Conservation (phyloP, 345 rosid species). For the Schrenkiella parvula region DNA sequence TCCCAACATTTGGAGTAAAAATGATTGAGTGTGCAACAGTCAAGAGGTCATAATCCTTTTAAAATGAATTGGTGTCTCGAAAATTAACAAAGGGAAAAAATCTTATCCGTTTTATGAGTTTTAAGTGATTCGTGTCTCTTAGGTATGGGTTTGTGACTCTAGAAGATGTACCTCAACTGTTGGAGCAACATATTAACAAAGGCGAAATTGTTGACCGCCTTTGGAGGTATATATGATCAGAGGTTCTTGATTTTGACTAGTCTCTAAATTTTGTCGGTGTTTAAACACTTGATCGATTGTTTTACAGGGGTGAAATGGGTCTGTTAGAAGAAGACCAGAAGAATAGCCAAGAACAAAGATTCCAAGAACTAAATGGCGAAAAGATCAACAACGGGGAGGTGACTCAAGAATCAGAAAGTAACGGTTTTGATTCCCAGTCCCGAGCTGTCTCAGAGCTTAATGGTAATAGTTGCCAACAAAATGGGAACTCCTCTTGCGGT, state of each 20-base stretch:
- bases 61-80: not conserved
- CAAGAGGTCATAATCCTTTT: not conserved
- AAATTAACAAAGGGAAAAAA: not conserved
- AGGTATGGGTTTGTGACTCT: constrained; percentile 93
- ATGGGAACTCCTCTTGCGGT: constrained; percentile 52
- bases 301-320: constrained; percentile 88
- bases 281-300: not conserved
- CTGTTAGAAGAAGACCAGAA: constrained; percentile 66
- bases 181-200: constrained; percentile 67
- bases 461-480: constrained; percentile 48
- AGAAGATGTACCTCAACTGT: constrained; percentile 61
- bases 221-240: constrained; percentile 66
- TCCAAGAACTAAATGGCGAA: constrained; percentile 39
- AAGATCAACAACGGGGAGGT: constrained; percentile 29
- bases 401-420: constrained; percentile 30
- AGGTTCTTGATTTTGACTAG: constrained; percentile 4
- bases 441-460: constrained; percentile 24
- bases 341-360: constrained; percentile 54
- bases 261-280: not conserved
- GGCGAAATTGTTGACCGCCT: constrained; percentile 75
- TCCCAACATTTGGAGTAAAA: not conserved
- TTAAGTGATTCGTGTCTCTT: not conserved
- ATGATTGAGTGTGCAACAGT: not conserved
- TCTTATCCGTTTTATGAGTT: not conserved
- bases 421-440: constrained; percentile 19